Evolutionary conservation across 2,329 filamentous ascomycete genomes (phyloP), one percentile per base, ranked within the genome.

Genomic region (Pezicula carpinea): DNA sequence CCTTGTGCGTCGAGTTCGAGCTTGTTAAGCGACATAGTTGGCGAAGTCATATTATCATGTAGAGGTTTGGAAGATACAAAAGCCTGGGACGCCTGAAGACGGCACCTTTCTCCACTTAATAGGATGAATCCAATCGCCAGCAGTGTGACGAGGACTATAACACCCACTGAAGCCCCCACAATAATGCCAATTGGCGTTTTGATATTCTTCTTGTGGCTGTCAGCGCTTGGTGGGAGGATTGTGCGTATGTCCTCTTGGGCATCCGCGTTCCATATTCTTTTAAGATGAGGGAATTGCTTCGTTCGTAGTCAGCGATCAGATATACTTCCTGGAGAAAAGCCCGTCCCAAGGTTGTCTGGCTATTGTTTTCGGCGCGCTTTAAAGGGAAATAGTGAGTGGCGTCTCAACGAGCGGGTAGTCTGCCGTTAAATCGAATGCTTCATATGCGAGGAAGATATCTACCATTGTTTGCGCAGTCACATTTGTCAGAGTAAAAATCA

Each of bases 281-380:
- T 1, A 66, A 67, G 2, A 69, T 60, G 35, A 67, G 66, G 46
- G 69, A 69, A 1, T 59, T 53, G 4, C 53, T 54, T 15, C 64
- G 63, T 48, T 69, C 65, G 49, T 67, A 69, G 53, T 69, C 65
- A n/a, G 58, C 66, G 17, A 57, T 57, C 17, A 68, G 43, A 47
- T 68, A 67, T 34, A 59, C 58, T 50, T 62, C 59, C 43, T 62
- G 59, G 15, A 61, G 41, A 35, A 62, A 62, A 17, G 53, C 52
- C 5, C 59, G 46, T 5, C 60, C 59, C 3, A 63, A 43, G 1
- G 49, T 54, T 21, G 58, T 59, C 44, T 60, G 58, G 0, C 56
- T 41, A 1, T 41, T 33, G 42, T 58, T 55, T 2, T 22, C 43
- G 5, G 59, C 59, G 6, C 46, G 48, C 15, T 47, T 46, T 5